These are phyloP conservation scores for Saccharomycopsis babjevae DNA, from an alignment of 805 yeast genomes.

Conservation along the genomic window DNA sequence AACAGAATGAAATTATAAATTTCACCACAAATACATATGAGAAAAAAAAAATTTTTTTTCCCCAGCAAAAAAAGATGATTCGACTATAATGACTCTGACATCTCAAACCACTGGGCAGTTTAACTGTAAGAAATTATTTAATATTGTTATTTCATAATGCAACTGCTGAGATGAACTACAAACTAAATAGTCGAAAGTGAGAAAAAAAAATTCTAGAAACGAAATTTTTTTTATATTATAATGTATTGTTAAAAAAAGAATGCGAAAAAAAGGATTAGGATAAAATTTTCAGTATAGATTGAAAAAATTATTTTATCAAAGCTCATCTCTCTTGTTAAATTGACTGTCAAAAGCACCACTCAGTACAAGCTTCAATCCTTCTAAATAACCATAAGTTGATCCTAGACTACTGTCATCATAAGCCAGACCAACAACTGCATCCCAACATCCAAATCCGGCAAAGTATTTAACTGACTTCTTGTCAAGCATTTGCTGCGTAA, in stretches of 20 bases:
- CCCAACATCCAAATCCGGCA: constrained; percentile 17
- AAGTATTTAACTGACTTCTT: constrained; percentile 2
- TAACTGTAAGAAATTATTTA: too few relatives aligned
- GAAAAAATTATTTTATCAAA: constrained; percentile 1
- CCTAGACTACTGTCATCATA: constrained; percentile 7
- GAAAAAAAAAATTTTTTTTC: too few relatives aligned
- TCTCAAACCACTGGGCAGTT: too few relatives aligned
- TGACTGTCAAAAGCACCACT: constrained; percentile 8
- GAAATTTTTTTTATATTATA: too few relatives aligned
- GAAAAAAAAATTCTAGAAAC: too few relatives aligned
- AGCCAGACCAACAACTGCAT: constrained; percentile 13
- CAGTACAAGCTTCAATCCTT: constrained; percentile 12
- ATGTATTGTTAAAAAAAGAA: background rate
- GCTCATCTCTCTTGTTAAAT: constrained; percentile 14
- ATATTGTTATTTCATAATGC: too few relatives aligned
- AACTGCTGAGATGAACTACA: too few relatives aligned
- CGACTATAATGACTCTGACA: too few relatives aligned
- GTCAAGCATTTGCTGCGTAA: constrained; percentile 5
- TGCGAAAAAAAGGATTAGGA: background rate
- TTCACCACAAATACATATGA: too few relatives aligned
- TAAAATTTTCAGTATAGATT: background rate
- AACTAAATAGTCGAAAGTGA: too few relatives aligned
- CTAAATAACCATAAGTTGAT: background rate
- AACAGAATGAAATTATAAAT: too few relatives aligned
- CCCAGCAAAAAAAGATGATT: too few relatives aligned